A percentile compares a stretch with the other conserved stretches of the same genome.
These are phyloP conservation scores for Exserohilum turcica DNA, from an alignment of 2,329 filamentous ascomycete genomes.

Conservation along the genomic window DNA sequence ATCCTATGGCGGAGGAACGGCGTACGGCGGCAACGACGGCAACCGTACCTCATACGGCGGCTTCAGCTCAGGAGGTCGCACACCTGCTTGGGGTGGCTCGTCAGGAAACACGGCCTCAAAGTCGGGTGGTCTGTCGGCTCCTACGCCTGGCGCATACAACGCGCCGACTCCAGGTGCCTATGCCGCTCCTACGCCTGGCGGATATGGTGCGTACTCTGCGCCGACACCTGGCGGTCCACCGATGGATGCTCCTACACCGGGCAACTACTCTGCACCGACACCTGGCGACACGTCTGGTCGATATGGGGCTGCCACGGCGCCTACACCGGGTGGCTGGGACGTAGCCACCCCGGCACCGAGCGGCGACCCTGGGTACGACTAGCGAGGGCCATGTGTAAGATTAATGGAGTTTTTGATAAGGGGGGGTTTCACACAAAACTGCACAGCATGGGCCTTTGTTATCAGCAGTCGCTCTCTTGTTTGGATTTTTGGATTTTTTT, in stretches of 20 bases:
- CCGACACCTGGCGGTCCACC: conserved; percentile 45
- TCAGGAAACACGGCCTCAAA: conserved; percentile 30
- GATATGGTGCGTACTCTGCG: conserved; percentile 43
- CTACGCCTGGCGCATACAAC: conserved; percentile 42
- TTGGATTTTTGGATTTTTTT: not conserved
- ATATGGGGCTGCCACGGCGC: conserved; percentile 54
- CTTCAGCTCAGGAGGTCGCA: conserved; percentile 56
- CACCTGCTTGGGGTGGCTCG: conserved; percentile 62
- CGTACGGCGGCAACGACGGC: conserved; percentile 45
- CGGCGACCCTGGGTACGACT: conserved; percentile 34
- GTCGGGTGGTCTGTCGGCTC: conserved; percentile 37
- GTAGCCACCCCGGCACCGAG: conserved; percentile 52
- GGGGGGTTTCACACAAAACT: not conserved
- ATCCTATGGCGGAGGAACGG: conserved; percentile 66
- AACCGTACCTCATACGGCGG: conserved; percentile 58
- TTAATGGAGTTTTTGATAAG: not conserved
- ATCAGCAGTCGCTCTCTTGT: not conserved
- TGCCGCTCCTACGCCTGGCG: conserved; percentile 43
- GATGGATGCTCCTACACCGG: conserved; percentile 48
- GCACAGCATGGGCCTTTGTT: not conserved
- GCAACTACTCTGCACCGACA: conserved; percentile 48
- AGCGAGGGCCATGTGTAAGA: conserved; percentile 12
- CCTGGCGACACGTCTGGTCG: conserved; percentile 38
- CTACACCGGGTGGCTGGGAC: conserved; percentile 64
- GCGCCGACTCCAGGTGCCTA: conserved; percentile 47